Conservation (phyloP, 805 yeast genomes). For the Ogataea polymorpha region DNA sequence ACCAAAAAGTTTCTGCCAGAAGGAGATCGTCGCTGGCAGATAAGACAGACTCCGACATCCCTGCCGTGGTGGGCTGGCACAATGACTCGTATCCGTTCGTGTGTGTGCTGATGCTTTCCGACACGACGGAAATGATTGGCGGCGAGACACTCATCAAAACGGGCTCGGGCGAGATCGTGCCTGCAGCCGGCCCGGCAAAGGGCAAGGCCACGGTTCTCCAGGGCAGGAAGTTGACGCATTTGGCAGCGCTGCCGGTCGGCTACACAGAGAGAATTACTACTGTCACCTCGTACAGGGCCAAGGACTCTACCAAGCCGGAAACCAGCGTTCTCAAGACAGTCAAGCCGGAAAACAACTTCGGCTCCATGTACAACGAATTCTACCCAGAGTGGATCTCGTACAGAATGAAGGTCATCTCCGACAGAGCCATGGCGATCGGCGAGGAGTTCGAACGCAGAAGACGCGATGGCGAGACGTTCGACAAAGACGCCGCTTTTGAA, state of each 20-base stretch:
- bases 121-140: slow-evolving; percentile 56
- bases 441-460: slow-evolving; percentile 22
- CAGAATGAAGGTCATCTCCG: slow-evolving; percentile 35
- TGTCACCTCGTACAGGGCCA: slow-evolving; percentile 42
- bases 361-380: slow-evolving; percentile 37
- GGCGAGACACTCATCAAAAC: slow-evolving; percentile 56
- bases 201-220: slow-evolving; percentile 51
- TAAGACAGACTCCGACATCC: slow-evolving; percentile 36
- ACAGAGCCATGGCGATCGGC: slow-evolving; percentile 32
- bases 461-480: slow-evolving; percentile 31
- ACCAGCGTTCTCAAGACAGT: slow-evolving; percentile 40
- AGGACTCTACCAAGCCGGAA: slow-evolving; percentile 36
- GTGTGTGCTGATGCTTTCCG: slow-evolving; percentile 61
- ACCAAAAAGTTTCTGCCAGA: slow-evolving; percentile 26
- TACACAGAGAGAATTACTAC: slow-evolving; percentile 41
- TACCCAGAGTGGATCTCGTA: slow-evolving; percentile 40
- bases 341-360: slow-evolving; percentile 37
- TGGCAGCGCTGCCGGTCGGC: slow-evolving; percentile 45
- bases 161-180: slow-evolving; percentile 37
- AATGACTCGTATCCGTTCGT: slow-evolving; percentile 62
- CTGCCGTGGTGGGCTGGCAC: slow-evolving; percentile 64
- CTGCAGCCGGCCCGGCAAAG: slow-evolving; percentile 40
- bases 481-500: slow-evolving; percentile 35
- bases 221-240: slow-evolving; percentile 44
- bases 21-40: slow-evolving; percentile 26